Evolutionary conservation across 331 rosid genomes (phyloP), one percentile per base, ranked within the genome.

Genomic region (Rhamnella rubrinervis): DNA sequence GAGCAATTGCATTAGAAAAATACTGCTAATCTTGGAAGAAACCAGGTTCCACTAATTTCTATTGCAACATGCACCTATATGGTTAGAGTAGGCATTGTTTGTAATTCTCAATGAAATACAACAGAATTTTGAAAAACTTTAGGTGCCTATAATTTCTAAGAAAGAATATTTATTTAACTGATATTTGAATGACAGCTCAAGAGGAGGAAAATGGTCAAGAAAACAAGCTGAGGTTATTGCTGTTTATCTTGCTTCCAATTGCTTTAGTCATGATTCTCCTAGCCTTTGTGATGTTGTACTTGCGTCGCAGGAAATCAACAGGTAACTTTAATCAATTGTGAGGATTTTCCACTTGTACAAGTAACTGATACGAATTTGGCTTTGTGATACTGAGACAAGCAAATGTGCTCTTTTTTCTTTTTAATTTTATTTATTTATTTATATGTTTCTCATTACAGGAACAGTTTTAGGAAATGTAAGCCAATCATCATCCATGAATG

Each of bases 111-210:
- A 1, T 44, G 49, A 4, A 44, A 9, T 8, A 44, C 14, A 44
- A 44, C 14, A 19, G 23, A 16, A 16, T 4, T 11, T 52, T 16
- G 19, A 52, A 52, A 51, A 16, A 16, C 7, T 16, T 52, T 6
- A 16, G 57, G 8, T 4, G 20, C 11, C 16, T 52, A 16, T 52
- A 4, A 4, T 52, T 19, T 52, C 7, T 52, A 5, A 18, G 8
- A 4, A 18, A 52, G 7, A 25, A 1, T 31, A 31, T 31, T 31
- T 31, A 31, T 57, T 3, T 2, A 6, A 57, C 11, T 57, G 16
- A 10, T 57, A 20, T 57, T 57, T 31, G 31, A 72, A 59, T 59
- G 68, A 57, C 81, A 75, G 81, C 78, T 71, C 71, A 61, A 46
- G 81, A 75, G 25, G 71, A 71, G 56, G 72, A 58, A 67, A 67